Evolutionary conservation across 78 protist species (phyloP).

Genomic region (Dictyostelium discoideum): DNA sequence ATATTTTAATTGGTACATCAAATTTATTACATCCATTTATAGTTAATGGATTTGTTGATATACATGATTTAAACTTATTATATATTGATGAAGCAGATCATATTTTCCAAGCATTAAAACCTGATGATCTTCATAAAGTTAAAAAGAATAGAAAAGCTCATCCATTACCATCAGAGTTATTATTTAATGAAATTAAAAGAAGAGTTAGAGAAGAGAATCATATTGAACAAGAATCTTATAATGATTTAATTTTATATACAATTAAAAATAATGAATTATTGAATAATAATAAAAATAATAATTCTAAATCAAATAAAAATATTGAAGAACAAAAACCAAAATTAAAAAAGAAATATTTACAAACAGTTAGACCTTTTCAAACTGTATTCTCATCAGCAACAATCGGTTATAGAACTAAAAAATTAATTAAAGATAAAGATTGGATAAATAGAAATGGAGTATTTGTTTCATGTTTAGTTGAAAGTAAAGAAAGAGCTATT

Average conservation of each 20-base stretch:
- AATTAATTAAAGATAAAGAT: conserved; percentile 19
- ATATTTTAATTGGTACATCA: conserved; percentile 67
- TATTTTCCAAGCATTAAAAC: conserved; percentile 15
- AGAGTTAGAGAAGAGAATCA: conserved; percentile 2
- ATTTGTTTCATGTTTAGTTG: neutral
- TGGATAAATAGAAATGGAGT: conserved; percentile 25
- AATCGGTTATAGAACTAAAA: neutral
- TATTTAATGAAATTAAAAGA: conserved; percentile 45
- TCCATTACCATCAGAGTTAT: conserved; percentile 1
- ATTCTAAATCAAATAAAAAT: neutral
- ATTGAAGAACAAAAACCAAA: neutral
- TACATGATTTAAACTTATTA: neutral
- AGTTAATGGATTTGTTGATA: neutral
- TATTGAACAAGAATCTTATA: neutral
- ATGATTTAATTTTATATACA: neutral
- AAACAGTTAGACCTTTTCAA: conserved; percentile 29
- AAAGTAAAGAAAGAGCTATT: neutral
- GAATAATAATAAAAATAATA: neutral
- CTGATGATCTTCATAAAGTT: neutral
- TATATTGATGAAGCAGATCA: conserved; percentile 58
- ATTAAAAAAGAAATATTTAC: neutral
- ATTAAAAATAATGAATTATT: neutral
- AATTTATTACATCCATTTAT: conserved; percentile 34
- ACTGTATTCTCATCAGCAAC: conserved; percentile 64
- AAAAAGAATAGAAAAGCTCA: conserved; percentile 31